phyloP scores from a whole-genome alignment of 495 filamentous ascomycete species.

The Stereocaulon alpinum region DNA sequence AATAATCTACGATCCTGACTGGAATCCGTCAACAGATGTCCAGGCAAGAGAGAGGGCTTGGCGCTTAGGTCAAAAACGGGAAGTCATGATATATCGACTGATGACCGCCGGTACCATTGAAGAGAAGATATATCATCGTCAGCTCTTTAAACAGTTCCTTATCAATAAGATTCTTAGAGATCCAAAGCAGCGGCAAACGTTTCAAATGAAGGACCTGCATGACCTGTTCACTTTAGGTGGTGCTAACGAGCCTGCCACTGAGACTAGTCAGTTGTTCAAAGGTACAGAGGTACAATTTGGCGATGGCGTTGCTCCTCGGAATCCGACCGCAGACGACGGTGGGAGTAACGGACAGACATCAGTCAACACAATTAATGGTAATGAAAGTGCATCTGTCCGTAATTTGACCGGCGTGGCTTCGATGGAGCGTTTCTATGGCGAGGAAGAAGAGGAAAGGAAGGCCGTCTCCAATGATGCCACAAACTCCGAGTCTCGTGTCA shows the following conservation, averaged over 20 bases:
- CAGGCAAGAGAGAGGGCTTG: constrained; percentile 95
- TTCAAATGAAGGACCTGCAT: constrained; percentile 75
- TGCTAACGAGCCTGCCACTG: constrained; percentile 57
- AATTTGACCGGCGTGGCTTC: constrained; percentile 48
- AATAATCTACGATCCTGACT: constrained; percentile 96
- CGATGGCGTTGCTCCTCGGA: constrained; percentile 29
- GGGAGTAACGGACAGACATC: constrained; percentile 10
- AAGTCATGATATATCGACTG: constrained; percentile 87
- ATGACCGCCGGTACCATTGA: constrained; percentile 98
- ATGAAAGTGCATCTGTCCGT: constrained; percentile 28
- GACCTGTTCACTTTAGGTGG: constrained; percentile 78
- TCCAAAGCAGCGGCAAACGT: constrained; percentile 77
- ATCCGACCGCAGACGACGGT: constrained; percentile 20
- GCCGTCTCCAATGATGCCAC: constrained; percentile 33
- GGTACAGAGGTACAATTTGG: constrained; percentile 64
- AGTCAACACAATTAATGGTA: constrained; percentile 6
- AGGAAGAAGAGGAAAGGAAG: constrained; percentile 32
- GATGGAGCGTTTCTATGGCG: constrained; percentile 43
- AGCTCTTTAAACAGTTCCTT: constrained; percentile 94
- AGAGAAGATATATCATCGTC: constrained; percentile 97
- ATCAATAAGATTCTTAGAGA: constrained; percentile 90
- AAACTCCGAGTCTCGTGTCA: constrained; percentile 52
- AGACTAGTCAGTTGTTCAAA: constrained; percentile 76
- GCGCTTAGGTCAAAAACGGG: constrained; percentile 86
- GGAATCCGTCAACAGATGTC: constrained; percentile 90